Conservation (phyloP, 805 yeast species). For the Zygotorulaspora chibaensis region DNA sequence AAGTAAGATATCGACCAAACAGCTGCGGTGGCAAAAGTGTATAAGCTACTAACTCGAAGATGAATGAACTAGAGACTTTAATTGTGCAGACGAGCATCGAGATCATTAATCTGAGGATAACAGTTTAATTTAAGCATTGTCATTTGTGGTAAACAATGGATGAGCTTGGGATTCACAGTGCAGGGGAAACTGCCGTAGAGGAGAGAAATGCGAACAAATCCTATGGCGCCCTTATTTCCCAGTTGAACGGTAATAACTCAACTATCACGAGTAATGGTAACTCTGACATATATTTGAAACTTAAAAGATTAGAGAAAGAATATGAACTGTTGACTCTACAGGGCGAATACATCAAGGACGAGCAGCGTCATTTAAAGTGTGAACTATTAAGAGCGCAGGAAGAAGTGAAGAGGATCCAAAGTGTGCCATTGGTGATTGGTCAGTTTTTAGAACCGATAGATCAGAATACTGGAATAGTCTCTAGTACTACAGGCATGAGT, state of each 20-base stretch:
- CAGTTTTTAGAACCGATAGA: constrained; percentile 97
- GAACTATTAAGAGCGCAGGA: constrained; percentile 96
- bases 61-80: no score
- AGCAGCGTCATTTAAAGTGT: constrained; percentile 91
- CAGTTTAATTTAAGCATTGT: background rate
- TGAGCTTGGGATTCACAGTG: constrained; percentile 51
- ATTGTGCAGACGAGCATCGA: no score
- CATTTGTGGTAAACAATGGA: constrained; percentile 42
- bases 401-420: constrained; percentile 94
- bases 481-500: constrained; percentile 96
- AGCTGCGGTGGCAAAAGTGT: no score
- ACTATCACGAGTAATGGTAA: constrained; percentile 26
- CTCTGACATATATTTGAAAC: constrained; percentile 71
- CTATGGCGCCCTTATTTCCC: constrained; percentile 31
- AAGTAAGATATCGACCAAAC: no score
- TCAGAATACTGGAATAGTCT: constrained; percentile 92
- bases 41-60: no score
- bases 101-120: no score
- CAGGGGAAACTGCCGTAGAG: constrained; percentile 33
- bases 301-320: constrained; percentile 88
- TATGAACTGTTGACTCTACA: constrained; percentile 78
- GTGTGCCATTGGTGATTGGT: constrained; percentile 97
- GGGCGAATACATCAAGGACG: constrained; percentile 97
- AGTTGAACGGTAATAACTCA: constrained; percentile 25
- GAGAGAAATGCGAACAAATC: constrained; percentile 33